Evolutionary conservation across 2,329 filamentous ascomycete genomes (phyloP).

Genomic region (Epichloe elymi): DNA sequence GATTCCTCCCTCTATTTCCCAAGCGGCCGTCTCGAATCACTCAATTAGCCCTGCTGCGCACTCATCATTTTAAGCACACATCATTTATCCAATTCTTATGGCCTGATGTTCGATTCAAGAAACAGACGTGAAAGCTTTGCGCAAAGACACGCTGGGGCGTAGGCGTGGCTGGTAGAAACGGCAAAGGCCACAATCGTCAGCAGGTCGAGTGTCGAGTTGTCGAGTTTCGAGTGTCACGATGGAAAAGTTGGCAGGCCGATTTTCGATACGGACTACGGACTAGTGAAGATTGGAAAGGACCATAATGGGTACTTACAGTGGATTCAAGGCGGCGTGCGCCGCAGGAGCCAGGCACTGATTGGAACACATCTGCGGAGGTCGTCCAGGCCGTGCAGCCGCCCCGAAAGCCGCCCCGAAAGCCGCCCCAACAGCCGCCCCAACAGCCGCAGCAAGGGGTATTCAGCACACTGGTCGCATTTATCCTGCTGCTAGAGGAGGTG

Average conservation of each 20-base stretch:
- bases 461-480: neutral
- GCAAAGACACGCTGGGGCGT: too few relatives aligned
- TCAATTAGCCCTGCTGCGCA: neutral
- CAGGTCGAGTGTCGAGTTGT: neutral
- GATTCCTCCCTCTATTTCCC: neutral
- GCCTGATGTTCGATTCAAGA: neutral
- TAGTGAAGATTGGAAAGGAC: too few relatives aligned
- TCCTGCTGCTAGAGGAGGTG: too few relatives aligned
- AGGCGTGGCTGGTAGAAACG: neutral
- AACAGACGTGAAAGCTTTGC: too few relatives aligned
- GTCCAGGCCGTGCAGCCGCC: too few relatives aligned
- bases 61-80: neutral
- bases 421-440: too few relatives aligned
- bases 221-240: neutral
- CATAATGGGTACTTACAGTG: neutral
- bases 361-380: neutral
- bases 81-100: too few relatives aligned
- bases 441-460: too few relatives aligned
- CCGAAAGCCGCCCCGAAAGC: too few relatives aligned
- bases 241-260: neutral
- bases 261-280: too few relatives aligned
- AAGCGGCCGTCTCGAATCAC: neutral
- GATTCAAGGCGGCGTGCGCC: neutral
- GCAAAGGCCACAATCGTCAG: neutral
- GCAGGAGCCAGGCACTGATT: neutral